Evolutionary conservation across 345 rosid genomes (phyloP).

Genomic region (Linum lewisii): DNA sequence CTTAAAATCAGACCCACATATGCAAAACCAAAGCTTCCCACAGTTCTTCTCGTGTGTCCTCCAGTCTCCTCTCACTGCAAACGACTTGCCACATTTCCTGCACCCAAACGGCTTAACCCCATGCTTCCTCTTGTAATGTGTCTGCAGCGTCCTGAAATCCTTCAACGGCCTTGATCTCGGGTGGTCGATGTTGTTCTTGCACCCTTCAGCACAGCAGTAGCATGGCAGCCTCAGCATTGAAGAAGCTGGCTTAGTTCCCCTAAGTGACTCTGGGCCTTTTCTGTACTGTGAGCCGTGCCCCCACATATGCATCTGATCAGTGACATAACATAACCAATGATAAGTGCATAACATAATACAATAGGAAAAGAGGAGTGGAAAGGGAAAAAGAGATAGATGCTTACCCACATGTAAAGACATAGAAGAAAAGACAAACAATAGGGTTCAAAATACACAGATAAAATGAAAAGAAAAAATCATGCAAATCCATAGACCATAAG

Average conservation of each 20-base stretch:
- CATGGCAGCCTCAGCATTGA: neutral
- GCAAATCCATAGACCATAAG: no score
- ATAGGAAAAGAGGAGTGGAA: neutral
- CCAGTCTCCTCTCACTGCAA: slow-evolving; percentile 2
- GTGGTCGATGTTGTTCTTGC: slow-evolving; percentile 5
- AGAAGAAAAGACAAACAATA: neutral
- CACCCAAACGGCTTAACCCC: slow-evolving; percentile 2
- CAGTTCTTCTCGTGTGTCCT: slow-evolving; percentile 8
- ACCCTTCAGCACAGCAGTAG: slow-evolving; percentile 2
- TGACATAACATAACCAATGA: neutral
- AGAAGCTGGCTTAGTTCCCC: neutral
- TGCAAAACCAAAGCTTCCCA: slow-evolving; percentile 3
- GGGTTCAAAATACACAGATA: no score
- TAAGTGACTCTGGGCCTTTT: neutral
- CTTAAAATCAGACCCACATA: slow-evolving; percentile 4
- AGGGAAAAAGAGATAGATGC: neutral
- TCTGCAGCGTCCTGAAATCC: slow-evolving; percentile 4
- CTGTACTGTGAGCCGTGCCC: neutral
- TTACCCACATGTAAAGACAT: neutral
- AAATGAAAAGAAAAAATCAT: no score
- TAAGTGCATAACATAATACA: no score
- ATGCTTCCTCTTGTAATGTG: slow-evolving; percentile 6
- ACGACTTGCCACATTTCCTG: neutral
- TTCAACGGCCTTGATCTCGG: slow-evolving; percentile 1
- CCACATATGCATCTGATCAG: slow-evolving; percentile 1